Conservation (phyloP, 176 grass and related monocot genomes). For the Elaeis guineensis region DNA sequence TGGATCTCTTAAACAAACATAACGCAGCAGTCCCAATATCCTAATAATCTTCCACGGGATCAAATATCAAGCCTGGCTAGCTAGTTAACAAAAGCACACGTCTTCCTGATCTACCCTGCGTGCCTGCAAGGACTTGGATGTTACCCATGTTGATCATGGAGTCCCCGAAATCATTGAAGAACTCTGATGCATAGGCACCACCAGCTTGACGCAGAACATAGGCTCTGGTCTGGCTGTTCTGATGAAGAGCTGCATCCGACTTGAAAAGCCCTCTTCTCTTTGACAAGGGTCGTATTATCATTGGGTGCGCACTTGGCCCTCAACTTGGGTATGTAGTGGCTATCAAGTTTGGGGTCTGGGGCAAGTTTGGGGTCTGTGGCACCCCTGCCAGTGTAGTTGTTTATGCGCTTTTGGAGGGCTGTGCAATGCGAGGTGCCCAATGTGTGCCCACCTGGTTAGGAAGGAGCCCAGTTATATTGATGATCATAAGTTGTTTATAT, state of each 20-base stretch:
- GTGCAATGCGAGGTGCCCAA: slow-evolving; percentile 58
- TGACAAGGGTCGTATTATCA: slow-evolving; percentile 50
- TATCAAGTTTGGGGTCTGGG: slow-evolving; percentile 7
- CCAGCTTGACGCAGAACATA: slow-evolving; percentile 61
- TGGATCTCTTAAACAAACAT: too few relatives aligned
- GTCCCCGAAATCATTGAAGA: slow-evolving; percentile 56
- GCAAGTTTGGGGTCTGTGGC: slow-evolving; percentile 12
- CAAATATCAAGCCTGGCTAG: too few relatives aligned
- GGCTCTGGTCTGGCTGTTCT: slow-evolving; percentile 34
- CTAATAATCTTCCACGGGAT: too few relatives aligned
- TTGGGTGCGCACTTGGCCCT: slow-evolving; percentile 30
- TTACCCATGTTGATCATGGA: slow-evolving; percentile 70
- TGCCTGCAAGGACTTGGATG: slow-evolving; percentile 38
- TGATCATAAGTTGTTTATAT: neutral
- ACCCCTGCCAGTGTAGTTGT: slow-evolving; percentile 72
- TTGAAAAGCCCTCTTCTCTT: slow-evolving; percentile 69
- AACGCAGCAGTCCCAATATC: too few relatives aligned
- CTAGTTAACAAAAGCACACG: slow-evolving; percentile 40
- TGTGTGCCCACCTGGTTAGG: slow-evolving; percentile 50
- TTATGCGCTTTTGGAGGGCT: slow-evolving; percentile 43
- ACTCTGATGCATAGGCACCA: slow-evolving; percentile 23
- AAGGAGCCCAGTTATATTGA: too few relatives aligned
- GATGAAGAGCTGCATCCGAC: slow-evolving; percentile 63
- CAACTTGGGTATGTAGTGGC: slow-evolving; percentile 11
- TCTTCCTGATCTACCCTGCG: slow-evolving; percentile 61